phyloP scores from a whole-genome alignment of 495 filamentous ascomycete species.

The Venustampulla echinocandica region DNA sequence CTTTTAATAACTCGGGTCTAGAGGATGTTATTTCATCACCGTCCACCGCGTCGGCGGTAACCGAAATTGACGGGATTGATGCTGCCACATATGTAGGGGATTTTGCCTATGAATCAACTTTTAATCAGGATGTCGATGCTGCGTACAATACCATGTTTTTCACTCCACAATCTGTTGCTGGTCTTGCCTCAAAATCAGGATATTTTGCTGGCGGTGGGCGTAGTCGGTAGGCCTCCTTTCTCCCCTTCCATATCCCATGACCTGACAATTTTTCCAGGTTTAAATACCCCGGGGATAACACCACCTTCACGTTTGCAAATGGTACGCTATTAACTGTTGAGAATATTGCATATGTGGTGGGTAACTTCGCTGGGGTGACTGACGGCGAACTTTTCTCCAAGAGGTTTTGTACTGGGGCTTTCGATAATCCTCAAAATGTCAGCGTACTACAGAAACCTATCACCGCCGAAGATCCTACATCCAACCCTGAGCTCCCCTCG shows the following conservation, averaged over 20 bases:
- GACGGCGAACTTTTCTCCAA: slow-evolving; percentile 32
- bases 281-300: slow-evolving; percentile 32
- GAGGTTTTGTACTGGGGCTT: slow-evolving; percentile 27
- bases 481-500: slow-evolving; percentile 1
- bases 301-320: slow-evolving; percentile 36
- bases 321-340: slow-evolving; percentile 26
- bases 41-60: slow-evolving; percentile 16
- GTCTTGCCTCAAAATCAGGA: slow-evolving; percentile 23
- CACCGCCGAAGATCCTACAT: slow-evolving; percentile 6
- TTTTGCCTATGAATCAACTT: slow-evolving; percentile 17
- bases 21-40: slow-evolving; percentile 18
- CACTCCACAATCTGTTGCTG: slow-evolving; percentile 8
- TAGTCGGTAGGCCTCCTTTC: slow-evolving; percentile 4
- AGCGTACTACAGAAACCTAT: slow-evolving; percentile 8
- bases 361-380: slow-evolving; percentile 22
- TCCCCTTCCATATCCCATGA: neutral
- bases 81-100: slow-evolving; percentile 17
- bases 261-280: slow-evolving; percentile 19
- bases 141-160: slow-evolving; percentile 40
- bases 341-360: slow-evolving; percentile 32
- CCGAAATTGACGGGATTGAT: slow-evolving; percentile 22
- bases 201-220: slow-evolving; percentile 22
- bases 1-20: slow-evolving; percentile 1
- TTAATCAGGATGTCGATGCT: slow-evolving; percentile 35
- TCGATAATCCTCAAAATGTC: too few species aligned